Evolutionary conservation across 2,329 filamentous ascomycete genomes (phyloP), one percentile per base, ranked within the genome.

Genomic region (Monosporascus ibericus): DNA sequence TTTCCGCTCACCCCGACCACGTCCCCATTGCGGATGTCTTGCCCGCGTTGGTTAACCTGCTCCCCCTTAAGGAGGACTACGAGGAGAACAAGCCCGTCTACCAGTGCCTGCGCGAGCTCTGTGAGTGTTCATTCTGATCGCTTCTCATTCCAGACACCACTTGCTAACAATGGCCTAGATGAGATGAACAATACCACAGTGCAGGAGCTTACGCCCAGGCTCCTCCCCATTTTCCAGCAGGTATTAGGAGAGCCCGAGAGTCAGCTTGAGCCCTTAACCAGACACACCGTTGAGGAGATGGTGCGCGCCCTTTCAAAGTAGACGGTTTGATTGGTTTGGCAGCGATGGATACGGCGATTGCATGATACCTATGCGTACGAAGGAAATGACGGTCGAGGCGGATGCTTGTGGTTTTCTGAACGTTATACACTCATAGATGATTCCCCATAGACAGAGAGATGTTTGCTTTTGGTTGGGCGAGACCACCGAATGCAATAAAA

Each of bases 71-170:
- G 70, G 92, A 96, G 68, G 94, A 97, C 70, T 97, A 83, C 63
- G 91, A 96, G 72, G 94, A 97, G 81, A 97, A 99, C 73, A 89
- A 90, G 64, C 91, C 94, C 8, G 85, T 97, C 55, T 99, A 87
- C 74, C 82, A 87, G 69, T 95, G 92, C 82, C 86, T 99, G 64
- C 86, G 89, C 70, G 85, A 88, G 71, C 81, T 97, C 58, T 96
- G 84, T 87, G 77, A 76, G 84, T 81, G 15, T 36, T 24, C 37
- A 44, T 25, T 48, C 39, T 25, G 18, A 46, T 36, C 30, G 27
- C 15, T 18, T 20, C 14, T 17, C 9, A 18, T 44, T 14, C 30
- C 30, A 27, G 20, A 3, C 34, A 25, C 17, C 48, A 27, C 39
- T 54, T 58, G 20, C 65, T 67, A 59, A 67, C 48, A 59, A 61